Percentiles rank a stretch among this genome's conserved stretches.
phyloP scores from a whole-genome alignment of 352 stramenopile species.

The Pythium diclinum region DNA sequence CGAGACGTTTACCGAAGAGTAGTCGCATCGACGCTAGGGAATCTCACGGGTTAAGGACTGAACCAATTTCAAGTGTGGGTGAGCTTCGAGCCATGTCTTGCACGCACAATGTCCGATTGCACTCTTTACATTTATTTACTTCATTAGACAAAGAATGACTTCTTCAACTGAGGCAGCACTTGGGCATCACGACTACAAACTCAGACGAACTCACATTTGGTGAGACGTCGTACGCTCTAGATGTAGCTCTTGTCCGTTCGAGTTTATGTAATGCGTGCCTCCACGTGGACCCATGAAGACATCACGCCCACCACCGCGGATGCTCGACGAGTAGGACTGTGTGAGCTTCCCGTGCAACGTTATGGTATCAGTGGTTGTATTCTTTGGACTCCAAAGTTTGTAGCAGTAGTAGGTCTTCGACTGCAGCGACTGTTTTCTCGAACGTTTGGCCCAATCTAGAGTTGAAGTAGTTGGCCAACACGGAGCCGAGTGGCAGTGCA shows the following conservation, averaged over 20 bases:
- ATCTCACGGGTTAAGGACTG: no score
- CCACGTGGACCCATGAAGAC: neutral
- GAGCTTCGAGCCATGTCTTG: no score
- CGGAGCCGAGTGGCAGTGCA: neutral
- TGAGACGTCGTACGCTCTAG: neutral
- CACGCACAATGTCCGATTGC: no score
- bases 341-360: no score
- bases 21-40: constrained; percentile 8
- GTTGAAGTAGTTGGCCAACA: constrained; percentile 10
- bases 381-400: no score
- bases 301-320: neutral
- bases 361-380: no score
- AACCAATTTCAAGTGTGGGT: no score
- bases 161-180: no score
- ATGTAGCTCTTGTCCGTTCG: constrained; percentile 1
- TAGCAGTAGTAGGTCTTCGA: constrained; percentile 9
- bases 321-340: neutral
- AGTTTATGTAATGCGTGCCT: neutral
- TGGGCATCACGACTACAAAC: no score
- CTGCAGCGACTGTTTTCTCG: neutral
- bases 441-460: constrained; percentile 2
- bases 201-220: no score
- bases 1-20: constrained; percentile 20
- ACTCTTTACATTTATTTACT: no score
- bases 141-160: no score